These are phyloP conservation scores for Thielaviopsis punctulata DNA, from an alignment of 2,329 filamentous ascomycete genomes.

Conservation along the genomic window DNA sequence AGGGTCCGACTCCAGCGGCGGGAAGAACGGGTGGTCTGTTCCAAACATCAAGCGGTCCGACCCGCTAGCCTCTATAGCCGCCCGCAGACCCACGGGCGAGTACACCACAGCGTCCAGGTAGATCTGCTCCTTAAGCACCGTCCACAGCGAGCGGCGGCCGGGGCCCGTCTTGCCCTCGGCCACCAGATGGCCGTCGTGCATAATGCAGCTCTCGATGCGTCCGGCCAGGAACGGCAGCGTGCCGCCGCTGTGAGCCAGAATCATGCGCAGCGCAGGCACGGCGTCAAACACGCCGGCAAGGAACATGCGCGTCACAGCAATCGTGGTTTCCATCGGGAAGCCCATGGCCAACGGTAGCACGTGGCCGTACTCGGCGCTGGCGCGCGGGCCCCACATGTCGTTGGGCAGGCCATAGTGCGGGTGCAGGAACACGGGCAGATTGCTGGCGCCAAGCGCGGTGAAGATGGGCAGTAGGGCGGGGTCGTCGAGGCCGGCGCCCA, in stretches of 20 bases:
- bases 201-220: conserved; percentile 70
- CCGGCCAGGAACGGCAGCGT: conserved; percentile 80
- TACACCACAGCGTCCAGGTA: conserved; percentile 81
- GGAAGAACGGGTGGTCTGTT: conserved; percentile 73
- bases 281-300: conserved; percentile 72
- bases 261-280: conserved; percentile 49
- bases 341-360: conserved; percentile 73
- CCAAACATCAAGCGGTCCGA: conserved; percentile 61
- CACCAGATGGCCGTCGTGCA: conserved; percentile 63
- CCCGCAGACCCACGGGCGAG: conserved; percentile 53
- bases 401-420: conserved; percentile 80
- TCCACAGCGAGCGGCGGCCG: conserved; percentile 33
- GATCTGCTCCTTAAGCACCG: conserved; percentile 51
- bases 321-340: conserved; percentile 84
- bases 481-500: conserved; percentile 71
- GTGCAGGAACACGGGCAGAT: conserved; percentile 64
- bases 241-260: conserved; percentile 77
- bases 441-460: conserved; percentile 44
- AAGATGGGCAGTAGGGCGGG: conserved; percentile 54
- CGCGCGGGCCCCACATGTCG: conserved; percentile 60
- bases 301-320: conserved; percentile 75
- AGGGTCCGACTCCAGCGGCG: conserved; percentile 47
- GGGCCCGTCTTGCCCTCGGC: conserved; percentile 37
- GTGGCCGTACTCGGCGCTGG: conserved; percentile 58
- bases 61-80: conserved; percentile 51